These are phyloP conservation scores for Saccharomycopsis sp. DNA, from an alignment of 805 yeast species.

Conservation along the genomic window DNA sequence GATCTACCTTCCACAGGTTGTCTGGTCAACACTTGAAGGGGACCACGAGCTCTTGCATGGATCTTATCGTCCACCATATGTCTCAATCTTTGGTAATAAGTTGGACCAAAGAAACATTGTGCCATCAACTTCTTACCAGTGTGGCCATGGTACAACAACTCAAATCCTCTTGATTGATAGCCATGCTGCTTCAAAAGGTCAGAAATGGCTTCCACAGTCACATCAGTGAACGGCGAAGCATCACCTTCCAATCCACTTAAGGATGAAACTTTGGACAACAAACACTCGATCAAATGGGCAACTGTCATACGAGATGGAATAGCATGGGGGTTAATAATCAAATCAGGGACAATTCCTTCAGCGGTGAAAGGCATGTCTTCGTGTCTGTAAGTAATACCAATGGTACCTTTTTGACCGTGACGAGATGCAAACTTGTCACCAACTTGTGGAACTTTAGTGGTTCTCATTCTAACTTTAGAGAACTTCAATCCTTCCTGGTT, in stretches of 20 bases:
- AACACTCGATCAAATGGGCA: constrained; percentile 98
- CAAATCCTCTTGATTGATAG: constrained; percentile 97
- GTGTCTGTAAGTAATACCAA: constrained; percentile 96
- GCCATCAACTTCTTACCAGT: constrained; percentile 98
- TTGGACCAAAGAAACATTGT: constrained; percentile 98
- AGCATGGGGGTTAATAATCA: constrained; percentile 97
- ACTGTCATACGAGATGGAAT: constrained; percentile 99
- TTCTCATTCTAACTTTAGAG: constrained; percentile 97
- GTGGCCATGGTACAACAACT: constrained; percentile 97
- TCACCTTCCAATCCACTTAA: constrained; percentile 97
- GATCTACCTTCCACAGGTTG: constrained; percentile 99
- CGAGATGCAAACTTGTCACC: constrained; percentile 99
- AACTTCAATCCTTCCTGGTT: constrained; percentile 97
- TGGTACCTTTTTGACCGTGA: constrained; percentile 99
- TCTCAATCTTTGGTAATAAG: constrained; percentile 96
- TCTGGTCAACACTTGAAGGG: constrained; percentile 94
- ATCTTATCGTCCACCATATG: constrained; percentile 99
- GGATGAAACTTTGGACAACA: constrained; percentile 89
- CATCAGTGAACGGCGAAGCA: constrained; percentile 98
- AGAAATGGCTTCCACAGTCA: constrained; percentile 95
- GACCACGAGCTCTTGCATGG: constrained; percentile 99
- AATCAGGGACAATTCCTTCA: constrained; percentile 95
- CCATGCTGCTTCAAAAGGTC: constrained; percentile 90
- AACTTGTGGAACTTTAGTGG: constrained; percentile 96
- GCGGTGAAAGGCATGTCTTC: constrained; percentile 98